Base-by-base conservation (phyloP, 108 stramenopile species). In the Nitzschia putrida region DNA sequence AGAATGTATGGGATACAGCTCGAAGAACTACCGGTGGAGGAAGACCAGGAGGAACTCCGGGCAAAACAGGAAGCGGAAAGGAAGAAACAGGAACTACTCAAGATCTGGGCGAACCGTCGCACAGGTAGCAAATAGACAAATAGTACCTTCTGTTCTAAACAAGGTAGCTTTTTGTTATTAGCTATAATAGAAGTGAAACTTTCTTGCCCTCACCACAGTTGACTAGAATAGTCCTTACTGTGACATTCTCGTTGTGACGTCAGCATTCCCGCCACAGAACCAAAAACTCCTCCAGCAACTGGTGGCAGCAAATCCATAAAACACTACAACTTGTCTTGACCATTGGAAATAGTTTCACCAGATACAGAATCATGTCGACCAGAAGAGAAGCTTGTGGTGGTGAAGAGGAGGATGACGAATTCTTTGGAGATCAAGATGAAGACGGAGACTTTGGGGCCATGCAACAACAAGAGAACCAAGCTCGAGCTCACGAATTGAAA, bases 1-100 rank as follows among this genome's bases (percentile, higher is more conserved):
- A 82, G 93, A 24, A 76, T 94, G 77, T 58, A 86, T 51, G 93
- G 93, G 0, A 79, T 94, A 52, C 41, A 57, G 44, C 68, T 94
- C 50, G 90, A 92, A 42, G 72, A 89, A 16, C 41, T 89, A 20
- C 88, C 89, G 0, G 74, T 74, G 11, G 71, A 67, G 24, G 82
- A 72, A 23, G 80, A 80, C n/a, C 50, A 44, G 47, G 54, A 44
- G 14, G 85, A 84, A 54, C 81, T 79, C 14, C 82, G 59, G 25
- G 64, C 76, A 4, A 43, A 52, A 54, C 65, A 66, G 22, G 89
- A 80, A 51, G 86, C 78, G 66, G 81, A 85, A 61, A 63, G 71
- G 43, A 84, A 76, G 73, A 86, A 71, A 72, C 74, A 78, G 61
- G 79, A 73, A 3, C 80, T 92, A 47, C 81, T 83, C 10, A 85